Conservation (phyloP, 73 alveolate genomes). For the Uronychia binucleata region DNA sequence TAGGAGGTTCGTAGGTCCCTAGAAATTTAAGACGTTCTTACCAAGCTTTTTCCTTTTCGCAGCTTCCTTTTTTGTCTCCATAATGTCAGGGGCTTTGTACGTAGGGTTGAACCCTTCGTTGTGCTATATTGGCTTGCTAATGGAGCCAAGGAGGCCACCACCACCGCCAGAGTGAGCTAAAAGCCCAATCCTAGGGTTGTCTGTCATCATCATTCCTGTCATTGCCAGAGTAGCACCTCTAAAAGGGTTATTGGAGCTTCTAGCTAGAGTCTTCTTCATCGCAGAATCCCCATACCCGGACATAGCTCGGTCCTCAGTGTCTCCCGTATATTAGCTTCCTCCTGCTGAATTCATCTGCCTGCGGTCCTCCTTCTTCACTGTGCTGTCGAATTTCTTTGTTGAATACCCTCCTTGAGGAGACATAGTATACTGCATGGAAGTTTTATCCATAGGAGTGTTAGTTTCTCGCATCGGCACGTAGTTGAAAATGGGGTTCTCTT, state of each 20-base stretch:
- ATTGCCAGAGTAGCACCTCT: not conserved
- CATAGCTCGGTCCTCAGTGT: not conserved
- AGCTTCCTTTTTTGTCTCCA: not conserved
- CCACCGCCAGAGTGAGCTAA: slow-evolving; percentile 6
- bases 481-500: slow-evolving; percentile 56
- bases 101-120: slow-evolving; percentile 9
- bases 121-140: not conserved
- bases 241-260: not conserved
- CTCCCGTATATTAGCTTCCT: not conserved
- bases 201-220: not conserved
- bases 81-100: not conserved
- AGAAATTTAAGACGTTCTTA: not conserved
- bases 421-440: not conserved
- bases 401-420: not conserved
- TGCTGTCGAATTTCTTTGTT: not conserved
- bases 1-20: slow-evolving; percentile 35
- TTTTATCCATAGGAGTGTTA: not conserved
- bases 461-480: slow-evolving; percentile 43
- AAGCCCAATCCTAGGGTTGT: not conserved
- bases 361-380: not conserved
- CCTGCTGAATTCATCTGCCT: not conserved
- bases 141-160: not conserved
- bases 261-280: not conserved
- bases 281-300: not conserved
- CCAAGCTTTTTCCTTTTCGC: slow-evolving; percentile 18